Conservation (phyloP, 139 green algal species). For the Parachlorella kessleri region DNA sequence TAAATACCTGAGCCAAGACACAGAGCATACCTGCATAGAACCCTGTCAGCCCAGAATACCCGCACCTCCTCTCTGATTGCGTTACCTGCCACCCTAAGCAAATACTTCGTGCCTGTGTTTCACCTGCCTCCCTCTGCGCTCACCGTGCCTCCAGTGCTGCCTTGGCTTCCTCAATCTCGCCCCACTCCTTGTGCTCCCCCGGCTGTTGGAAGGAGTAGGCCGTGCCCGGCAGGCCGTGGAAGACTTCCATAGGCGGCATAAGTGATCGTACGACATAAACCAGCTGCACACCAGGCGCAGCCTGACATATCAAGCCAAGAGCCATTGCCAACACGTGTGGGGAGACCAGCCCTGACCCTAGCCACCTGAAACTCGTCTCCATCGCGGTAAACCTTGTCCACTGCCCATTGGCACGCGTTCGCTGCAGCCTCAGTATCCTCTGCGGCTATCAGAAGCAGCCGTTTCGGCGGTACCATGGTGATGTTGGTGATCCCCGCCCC, state of each 20-base stretch:
- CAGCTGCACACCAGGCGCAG: neutral
- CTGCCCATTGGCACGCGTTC: neutral
- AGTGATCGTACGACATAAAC: constrained; percentile 32
- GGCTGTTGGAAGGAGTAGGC: constrained; percentile 23
- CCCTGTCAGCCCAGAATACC: no score
- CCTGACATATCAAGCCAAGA: neutral
- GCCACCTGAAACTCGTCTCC: constrained; percentile 32
- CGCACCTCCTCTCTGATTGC: no score
- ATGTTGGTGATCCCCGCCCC: no score
- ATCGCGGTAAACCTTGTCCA: constrained; percentile 27
- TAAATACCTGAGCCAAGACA: no score
- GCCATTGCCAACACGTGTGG: neutral
- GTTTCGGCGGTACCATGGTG: no score
- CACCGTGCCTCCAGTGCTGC: constrained; percentile 20
- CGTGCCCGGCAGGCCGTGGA: constrained; percentile 33
- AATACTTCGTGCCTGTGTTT: no score
- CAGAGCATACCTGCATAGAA: no score
- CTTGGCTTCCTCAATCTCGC: constrained; percentile 17
- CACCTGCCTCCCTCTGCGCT: no score
- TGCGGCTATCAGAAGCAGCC: neutral
- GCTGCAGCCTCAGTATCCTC: neutral
- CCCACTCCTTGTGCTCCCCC: constrained; percentile 15
- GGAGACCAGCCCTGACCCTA: neutral
- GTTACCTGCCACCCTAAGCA: no score
- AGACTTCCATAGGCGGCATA: constrained; percentile 26